Evolutionary conservation across 1,139 yeast species (phyloP), one percentile per base, ranked within the genome.

Genomic region (Magnusiomyces starmeri): DNA sequence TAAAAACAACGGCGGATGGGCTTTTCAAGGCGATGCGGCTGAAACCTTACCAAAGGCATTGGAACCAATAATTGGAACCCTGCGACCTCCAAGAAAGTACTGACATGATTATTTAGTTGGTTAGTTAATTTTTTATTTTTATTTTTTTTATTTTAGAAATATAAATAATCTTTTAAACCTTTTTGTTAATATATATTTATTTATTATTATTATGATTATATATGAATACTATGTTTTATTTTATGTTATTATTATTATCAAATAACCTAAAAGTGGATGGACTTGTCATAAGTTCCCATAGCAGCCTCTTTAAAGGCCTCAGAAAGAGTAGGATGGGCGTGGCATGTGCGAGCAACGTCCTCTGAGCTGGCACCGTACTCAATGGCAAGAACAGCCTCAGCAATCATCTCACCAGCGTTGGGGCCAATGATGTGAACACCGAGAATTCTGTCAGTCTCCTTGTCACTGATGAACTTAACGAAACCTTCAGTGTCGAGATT

Each of bases 301-400:
- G 96, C 96, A 63, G 97, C 98, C 76, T 94, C 99, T 77, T 90
- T 92, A 79, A 92, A 86, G 25, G 97, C 97, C 77, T 94, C 99
- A 44, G 96, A 79, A 63, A 94, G 78, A 45, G 99, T 92, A 70
- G 99, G 99, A 74, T 94, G 99, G 55, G 98, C 97, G 66, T 92
- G 98, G 72, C 97, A 90, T 50, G 90, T 87, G 76, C 97, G 85
- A 57, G 97, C 95, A 66, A 94, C 78, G 68, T 94, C 99, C 75
- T 94, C 99, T 54, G 97, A 86, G 49, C 95, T 83, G 52, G 98
- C 99, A 72, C 99, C 99, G 74, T 94, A 94, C 76, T 94, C 99
- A 61, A 94, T 73, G 50, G 99, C 99, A 68, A 94, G 79, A 61
- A 95, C 96, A 57, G 90, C 97, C 76, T 94, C 98, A 60, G 96